Percentiles rank a stretch among this genome's conserved stretches.
Evolutionary conservation across 2,329 filamentous ascomycete species (phyloP).

Genomic region (Fusarium caatingaense): DNA sequence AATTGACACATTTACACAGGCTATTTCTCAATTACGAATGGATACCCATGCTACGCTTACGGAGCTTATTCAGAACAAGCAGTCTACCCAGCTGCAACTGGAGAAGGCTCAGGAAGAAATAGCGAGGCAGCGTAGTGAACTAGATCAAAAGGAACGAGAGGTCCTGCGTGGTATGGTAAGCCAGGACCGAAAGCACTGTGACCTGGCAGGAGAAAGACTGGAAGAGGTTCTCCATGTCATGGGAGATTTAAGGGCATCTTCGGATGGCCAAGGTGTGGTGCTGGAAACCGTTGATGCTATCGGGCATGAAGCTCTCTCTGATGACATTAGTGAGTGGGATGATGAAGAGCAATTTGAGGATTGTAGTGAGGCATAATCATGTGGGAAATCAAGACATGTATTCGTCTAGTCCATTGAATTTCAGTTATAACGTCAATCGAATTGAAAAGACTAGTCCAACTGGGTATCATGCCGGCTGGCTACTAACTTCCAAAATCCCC

Average conservation of each 20-base stretch:
- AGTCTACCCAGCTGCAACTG: rapidly evolving
- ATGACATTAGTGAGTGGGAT: background rate
- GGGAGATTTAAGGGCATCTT: background rate
- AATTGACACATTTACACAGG: rapidly evolving
- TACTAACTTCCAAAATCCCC: background rate
- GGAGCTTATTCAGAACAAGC: background rate
- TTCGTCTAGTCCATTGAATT: background rate
- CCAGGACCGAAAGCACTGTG: background rate
- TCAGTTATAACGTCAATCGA: background rate
- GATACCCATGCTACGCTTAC: rapidly evolving
- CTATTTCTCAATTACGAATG: background rate
- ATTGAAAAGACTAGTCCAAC: rapidly evolving
- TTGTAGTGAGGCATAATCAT: background rate
- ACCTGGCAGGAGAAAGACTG: background rate
- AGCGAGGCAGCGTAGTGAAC: background rate
- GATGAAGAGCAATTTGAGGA: background rate
- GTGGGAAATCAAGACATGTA: background rate
- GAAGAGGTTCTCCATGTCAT: background rate
- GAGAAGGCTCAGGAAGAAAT: background rate
- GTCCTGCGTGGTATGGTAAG: background rate
- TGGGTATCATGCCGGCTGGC: background rate
- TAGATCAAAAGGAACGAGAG: background rate
- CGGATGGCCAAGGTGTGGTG: background rate
- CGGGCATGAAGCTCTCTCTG: background rate
- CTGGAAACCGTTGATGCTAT: background rate